Percentiles rank a stretch among this genome's conserved stretches.
Evolutionary conservation across 1,284 basidiomycete genomes (phyloP).

Genomic region (Boletus calvinii): DNA sequence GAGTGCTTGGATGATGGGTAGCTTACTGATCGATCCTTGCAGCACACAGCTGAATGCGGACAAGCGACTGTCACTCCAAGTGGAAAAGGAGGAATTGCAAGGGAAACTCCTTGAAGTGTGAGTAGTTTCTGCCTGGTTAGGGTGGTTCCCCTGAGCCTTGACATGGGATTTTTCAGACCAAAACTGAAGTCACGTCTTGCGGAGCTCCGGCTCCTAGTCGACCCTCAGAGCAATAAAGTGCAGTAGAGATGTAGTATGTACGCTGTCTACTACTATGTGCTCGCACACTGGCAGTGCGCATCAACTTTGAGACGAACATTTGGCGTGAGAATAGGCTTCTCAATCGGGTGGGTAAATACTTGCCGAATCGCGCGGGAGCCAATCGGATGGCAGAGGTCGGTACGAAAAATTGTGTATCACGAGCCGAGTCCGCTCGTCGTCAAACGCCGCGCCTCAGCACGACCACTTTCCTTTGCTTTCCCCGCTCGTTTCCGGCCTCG

Average conservation of each 20-base stretch:
- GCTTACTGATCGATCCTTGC: slow-evolving; percentile 8
- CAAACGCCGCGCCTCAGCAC: slow-evolving; percentile 23
- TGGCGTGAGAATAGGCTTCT: slow-evolving; percentile 9
- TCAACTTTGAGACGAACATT: too few species aligned
- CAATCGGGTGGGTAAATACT: not conserved
- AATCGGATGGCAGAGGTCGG: slow-evolving; percentile 28
- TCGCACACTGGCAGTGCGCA: too few species aligned
- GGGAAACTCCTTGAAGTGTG: slow-evolving; percentile 79
- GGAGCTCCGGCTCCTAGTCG: slow-evolving; percentile 49
- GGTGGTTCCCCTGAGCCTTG: slow-evolving; percentile 1
- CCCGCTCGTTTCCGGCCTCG: slow-evolving; percentile 13
- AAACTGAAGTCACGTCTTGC: slow-evolving; percentile 78
- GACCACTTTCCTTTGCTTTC: slow-evolving; percentile 19
- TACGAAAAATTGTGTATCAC: slow-evolving; percentile 21
- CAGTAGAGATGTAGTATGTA: not conserved
- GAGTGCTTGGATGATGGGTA: not conserved
- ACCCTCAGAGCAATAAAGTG: slow-evolving; percentile 8
- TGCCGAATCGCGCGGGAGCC: slow-evolving; percentile 27
- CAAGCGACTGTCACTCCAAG: slow-evolving; percentile 87
- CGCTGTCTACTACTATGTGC: too few species aligned
- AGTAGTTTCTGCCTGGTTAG: slow-evolving; percentile 27
- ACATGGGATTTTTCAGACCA: slow-evolving; percentile 47
- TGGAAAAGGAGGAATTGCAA: slow-evolving; percentile 88
- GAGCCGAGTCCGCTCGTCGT: slow-evolving; percentile 9
- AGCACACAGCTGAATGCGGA: slow-evolving; percentile 91